These are phyloP conservation scores for Physcomitrellopsis africana DNA, from an alignment of 225 moss, liverwort and hornwort species.

Conservation along the genomic window DNA sequence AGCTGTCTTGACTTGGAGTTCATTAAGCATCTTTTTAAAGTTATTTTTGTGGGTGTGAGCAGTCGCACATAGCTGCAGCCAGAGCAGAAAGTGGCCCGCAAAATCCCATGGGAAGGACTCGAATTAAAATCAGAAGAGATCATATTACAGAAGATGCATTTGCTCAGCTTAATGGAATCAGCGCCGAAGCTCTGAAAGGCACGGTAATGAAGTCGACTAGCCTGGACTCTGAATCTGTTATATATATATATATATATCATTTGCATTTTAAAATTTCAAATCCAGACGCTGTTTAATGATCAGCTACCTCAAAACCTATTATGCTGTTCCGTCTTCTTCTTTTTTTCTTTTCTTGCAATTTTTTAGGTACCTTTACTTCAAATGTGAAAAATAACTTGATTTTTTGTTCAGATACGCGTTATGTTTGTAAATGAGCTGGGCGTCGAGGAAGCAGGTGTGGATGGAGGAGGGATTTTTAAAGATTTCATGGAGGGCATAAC, in stretches of 20 bases:
- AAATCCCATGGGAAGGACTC: conserved; percentile 72
- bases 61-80: conserved; percentile 88
- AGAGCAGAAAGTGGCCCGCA: conserved; percentile 76
- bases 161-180: conserved; percentile 81
- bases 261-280: too few relatives aligned
- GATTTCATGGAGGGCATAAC: conserved; percentile 99
- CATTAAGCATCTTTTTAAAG: conserved; percentile 8
- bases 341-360: conserved; percentile 4
- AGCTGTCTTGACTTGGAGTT: conserved; percentile 23
- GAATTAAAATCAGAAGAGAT: conserved; percentile 91
- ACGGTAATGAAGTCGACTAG: conserved; percentile 65
- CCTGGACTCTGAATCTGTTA: conserved; percentile 12
- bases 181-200: conserved; percentile 80
- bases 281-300: conserved; percentile 7
- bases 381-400: conserved; percentile 24
- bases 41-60: conserved; percentile 38
- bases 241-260: too few relatives aligned
- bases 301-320: conserved; percentile 24
- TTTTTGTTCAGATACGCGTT: conserved; percentile 75
- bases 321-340: neutral
- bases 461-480: conserved; percentile 98
- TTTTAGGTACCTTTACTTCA: neutral
- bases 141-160: conserved; percentile 96
- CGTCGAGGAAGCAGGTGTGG: conserved; percentile 99
- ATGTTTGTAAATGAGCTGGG: conserved; percentile 97